Evolutionary conservation across 768 basidiomycete genomes (phyloP).

Genomic region (Tricholoma bakamatsutake): DNA sequence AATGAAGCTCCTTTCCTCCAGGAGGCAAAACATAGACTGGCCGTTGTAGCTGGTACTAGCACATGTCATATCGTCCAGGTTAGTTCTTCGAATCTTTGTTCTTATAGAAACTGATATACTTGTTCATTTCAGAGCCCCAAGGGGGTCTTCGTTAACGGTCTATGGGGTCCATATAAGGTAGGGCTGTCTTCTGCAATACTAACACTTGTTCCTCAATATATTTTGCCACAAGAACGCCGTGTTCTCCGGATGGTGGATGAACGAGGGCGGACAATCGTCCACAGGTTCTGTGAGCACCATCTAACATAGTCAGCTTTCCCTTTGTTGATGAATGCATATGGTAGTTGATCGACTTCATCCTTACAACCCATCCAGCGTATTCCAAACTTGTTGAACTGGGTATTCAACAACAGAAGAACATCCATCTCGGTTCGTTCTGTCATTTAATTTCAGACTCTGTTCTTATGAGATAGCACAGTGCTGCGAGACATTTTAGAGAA

Average conservation of each 20-base stretch:
- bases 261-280: constrained; percentile 97
- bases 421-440: constrained; percentile 44
- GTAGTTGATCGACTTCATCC: constrained; percentile 89
- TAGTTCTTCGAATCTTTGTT: background rate
- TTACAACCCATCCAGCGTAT: constrained; percentile 89
- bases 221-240: constrained; percentile 57
- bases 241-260: constrained; percentile 98
- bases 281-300: constrained; percentile 72
- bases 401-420: constrained; percentile 51
- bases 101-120: background rate
- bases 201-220: constrained; percentile 2
- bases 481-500: constrained; percentile 69
- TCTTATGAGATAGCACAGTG: constrained; percentile 33
- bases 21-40: constrained; percentile 78
- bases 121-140: constrained; percentile 52
- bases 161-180: constrained; percentile 89
- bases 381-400: constrained; percentile 58
- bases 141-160: constrained; percentile 83
- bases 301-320: background rate
- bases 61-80: constrained; percentile 95
- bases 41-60: constrained; percentile 92
- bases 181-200: background rate
- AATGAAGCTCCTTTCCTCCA: constrained; percentile 53
- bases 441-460: background rate
- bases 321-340: background rate